These are phyloP conservation scores for Brassica nigra DNA, from an alignment of 345 rosid genomes.

Conservation along the genomic window DNA sequence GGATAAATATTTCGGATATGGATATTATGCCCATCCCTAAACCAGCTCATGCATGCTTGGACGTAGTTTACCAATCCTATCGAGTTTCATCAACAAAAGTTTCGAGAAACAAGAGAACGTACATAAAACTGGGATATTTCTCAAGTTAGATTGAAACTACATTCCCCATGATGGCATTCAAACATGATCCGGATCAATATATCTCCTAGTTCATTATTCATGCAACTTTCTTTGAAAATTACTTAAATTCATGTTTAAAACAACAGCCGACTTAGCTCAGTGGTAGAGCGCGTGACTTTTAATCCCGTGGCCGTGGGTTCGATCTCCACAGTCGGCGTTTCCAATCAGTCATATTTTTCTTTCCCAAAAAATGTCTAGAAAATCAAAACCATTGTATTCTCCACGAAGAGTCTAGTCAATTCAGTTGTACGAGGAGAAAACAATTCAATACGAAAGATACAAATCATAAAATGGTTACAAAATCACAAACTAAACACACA, in stretches of 20 bases:
- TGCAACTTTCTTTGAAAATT: not conserved
- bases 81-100: not conserved
- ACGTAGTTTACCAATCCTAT: not conserved
- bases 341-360: not conserved
- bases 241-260: not conserved
- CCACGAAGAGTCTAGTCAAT: not conserved
- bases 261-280: not conserved
- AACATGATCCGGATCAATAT: not conserved
- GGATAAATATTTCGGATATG: too few species aligned
- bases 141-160: not conserved
- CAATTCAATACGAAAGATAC: constrained; percentile 4
- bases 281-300: not conserved
- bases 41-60: not conserved
- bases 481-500: not conserved
- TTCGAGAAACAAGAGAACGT: not conserved
- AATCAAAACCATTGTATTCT: not conserved
- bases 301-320: not conserved
- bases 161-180: not conserved
- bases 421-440: not conserved
- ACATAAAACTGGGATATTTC: not conserved
- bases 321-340: not conserved
- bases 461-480: constrained; percentile 6
- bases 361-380: not conserved
- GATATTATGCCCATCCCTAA: too few species aligned
- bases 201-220: not conserved